These are phyloP conservation scores for Hypericum androsaemum DNA, from an alignment of 345 rosid genomes.

Conservation along the genomic window DNA sequence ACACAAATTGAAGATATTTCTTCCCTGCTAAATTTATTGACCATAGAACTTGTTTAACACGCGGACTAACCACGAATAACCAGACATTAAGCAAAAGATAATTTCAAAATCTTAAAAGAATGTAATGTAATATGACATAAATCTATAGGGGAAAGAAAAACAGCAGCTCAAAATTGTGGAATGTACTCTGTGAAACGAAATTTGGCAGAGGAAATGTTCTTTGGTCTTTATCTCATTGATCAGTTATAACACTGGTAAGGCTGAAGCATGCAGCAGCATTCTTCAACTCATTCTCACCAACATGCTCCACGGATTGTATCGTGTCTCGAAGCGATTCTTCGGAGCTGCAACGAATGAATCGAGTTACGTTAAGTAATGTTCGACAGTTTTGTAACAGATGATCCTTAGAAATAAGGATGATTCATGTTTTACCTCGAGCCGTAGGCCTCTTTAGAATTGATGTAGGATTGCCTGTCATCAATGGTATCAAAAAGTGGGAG, in stretches of 20 bases:
- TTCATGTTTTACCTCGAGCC: conserved; percentile 33
- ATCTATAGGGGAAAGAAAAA: too few species aligned
- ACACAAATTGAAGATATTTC: too few species aligned
- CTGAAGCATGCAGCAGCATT: conserved; percentile 80
- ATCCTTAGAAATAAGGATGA: background rate
- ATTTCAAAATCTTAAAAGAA: too few species aligned
- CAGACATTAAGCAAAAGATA: too few species aligned
- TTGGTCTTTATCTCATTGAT: conserved; percentile 9
- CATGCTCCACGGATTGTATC: conserved; percentile 36
- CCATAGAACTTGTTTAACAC: too few species aligned
- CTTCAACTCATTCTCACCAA: conserved; percentile 63
- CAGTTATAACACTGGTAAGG: conserved; percentile 67
- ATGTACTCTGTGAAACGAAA: too few species aligned
- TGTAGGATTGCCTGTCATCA: conserved; percentile 70
- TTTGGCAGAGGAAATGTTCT: background rate
- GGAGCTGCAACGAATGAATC: conserved; percentile 33
- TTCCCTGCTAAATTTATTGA: too few species aligned
- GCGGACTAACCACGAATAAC: too few species aligned
- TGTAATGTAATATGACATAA: too few species aligned
- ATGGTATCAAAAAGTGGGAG: conserved; percentile 67
- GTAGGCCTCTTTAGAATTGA: conserved; percentile 50
- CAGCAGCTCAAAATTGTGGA: too few species aligned
- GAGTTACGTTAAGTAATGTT: background rate
- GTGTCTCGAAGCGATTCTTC: conserved; percentile 53
- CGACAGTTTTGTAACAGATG: too few species aligned